A percentile compares a stretch with the other conserved stretches of the same genome.
Conservation (phyloP, 2,329 filamentous ascomycete genomes). For the Penicillium sp. region DNA sequence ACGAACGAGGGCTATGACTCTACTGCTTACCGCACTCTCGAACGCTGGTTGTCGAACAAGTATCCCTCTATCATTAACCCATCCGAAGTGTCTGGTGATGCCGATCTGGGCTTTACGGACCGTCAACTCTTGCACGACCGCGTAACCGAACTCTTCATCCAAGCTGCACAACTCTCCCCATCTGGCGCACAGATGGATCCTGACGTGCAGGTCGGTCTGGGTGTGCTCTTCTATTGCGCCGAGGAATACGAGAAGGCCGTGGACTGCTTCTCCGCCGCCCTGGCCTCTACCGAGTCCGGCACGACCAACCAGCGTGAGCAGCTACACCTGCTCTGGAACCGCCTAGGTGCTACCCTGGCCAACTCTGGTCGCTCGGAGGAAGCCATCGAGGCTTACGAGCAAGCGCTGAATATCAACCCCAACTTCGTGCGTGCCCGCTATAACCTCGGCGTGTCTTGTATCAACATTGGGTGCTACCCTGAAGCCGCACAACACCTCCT, state of each 20-base stretch:
- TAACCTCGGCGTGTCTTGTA: slow-evolving; percentile 94
- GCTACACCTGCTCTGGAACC: slow-evolving; percentile 95
- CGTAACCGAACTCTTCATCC: slow-evolving; percentile 88
- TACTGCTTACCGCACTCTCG: slow-evolving; percentile 92
- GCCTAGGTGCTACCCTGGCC: slow-evolving; percentile 91
- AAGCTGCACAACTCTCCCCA: slow-evolving; percentile 88
- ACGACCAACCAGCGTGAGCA: slow-evolving; percentile 82
- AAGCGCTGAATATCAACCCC: slow-evolving; percentile 83
- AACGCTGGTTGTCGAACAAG: slow-evolving; percentile 95
- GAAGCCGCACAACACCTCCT: slow-evolving; percentile 93
- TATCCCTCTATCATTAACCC: slow-evolving; percentile 82
- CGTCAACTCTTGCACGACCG: slow-evolving; percentile 86
- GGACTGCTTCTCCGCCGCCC: slow-evolving; percentile 93
- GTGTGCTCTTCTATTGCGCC: slow-evolving; percentile 95
- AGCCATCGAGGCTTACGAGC: slow-evolving; percentile 94
- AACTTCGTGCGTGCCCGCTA: slow-evolving; percentile 98
- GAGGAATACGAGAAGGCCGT: slow-evolving; percentile 99
- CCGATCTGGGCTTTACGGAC: slow-evolving; percentile 94
- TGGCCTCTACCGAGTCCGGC: slow-evolving; percentile 83
- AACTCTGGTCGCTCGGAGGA: slow-evolving; percentile 94
- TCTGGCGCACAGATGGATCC: slow-evolving; percentile 96
- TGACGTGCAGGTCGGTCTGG: slow-evolving; percentile 94
- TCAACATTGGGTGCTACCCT: slow-evolving; percentile 94
- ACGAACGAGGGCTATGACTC: slow-evolving; percentile 99
- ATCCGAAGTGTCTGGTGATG: slow-evolving; percentile 70